These are phyloP conservation scores for Echinosphaeria canescens DNA, from an alignment of 2,329 filamentous ascomycete species.

Conservation along the genomic window DNA sequence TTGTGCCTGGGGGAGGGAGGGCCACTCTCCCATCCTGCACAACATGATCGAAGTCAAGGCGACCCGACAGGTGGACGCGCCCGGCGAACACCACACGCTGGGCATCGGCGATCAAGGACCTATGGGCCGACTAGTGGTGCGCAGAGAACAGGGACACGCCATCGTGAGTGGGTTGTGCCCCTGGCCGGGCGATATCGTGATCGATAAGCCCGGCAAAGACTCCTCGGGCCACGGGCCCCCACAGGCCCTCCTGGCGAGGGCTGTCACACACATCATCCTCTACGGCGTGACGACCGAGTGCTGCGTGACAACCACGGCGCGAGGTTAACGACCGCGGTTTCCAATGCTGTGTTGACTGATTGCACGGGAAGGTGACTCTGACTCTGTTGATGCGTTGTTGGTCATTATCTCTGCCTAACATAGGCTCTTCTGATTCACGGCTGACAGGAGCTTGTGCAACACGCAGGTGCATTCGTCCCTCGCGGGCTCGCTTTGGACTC, in stretches of 20 bases:
- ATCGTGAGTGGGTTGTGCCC: slow-evolving; percentile 29
- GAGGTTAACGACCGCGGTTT: slow-evolving; percentile 39
- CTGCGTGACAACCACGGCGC: slow-evolving; percentile 29
- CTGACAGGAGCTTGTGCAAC: too few relatives aligned
- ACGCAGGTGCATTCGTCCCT: too few relatives aligned
- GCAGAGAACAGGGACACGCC: slow-evolving; percentile 31
- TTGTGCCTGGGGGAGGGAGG: too few relatives aligned
- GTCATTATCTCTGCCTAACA: slow-evolving; percentile 26
- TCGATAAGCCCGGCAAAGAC: slow-evolving; percentile 37
- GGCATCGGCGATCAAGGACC: slow-evolving; percentile 28
- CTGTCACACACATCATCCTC: slow-evolving; percentile 33
- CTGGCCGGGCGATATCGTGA: slow-evolving; percentile 24
- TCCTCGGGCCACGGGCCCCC: slow-evolving; percentile 34
- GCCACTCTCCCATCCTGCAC: slow-evolving; percentile 25
- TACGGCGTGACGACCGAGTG: slow-evolving; percentile 33
- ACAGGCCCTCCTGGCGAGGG: slow-evolving; percentile 19
- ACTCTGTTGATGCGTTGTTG: slow-evolving; percentile 21
- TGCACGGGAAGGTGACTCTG: slow-evolving; percentile 23
- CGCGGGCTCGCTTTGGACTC: too few relatives aligned
- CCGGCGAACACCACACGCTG: slow-evolving; percentile 12
- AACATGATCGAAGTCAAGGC: slow-evolving; percentile 27
- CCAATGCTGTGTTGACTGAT: slow-evolving; percentile 29
- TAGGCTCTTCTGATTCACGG: slow-evolving; percentile 26
- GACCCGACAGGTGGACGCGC: slow-evolving; percentile 22
- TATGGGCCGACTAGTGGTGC: slow-evolving; percentile 27